A percentile compares a stretch with the other conserved stretches of the same genome.
Evolutionary conservation across 179 eudicot genomes (phyloP).

Genomic region (Actinidia polygama): DNA sequence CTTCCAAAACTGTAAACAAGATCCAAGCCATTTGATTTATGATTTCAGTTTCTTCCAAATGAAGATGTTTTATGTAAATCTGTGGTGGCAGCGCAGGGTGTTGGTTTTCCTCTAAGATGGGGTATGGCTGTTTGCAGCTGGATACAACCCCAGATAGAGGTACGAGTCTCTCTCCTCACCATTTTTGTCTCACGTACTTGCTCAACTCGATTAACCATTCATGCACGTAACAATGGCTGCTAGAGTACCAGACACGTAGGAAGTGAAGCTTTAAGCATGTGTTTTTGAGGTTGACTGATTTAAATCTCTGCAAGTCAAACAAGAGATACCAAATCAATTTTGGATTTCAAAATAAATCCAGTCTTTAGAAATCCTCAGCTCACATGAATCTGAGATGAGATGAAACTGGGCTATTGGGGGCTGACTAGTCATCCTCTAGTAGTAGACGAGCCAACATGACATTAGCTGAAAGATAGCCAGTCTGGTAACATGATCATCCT

Average conservation of each 20-base stretch:
- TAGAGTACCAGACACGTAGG: no score
- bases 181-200: no score
- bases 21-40: conserved; percentile 17
- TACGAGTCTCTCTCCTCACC: no score
- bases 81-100: neutral
- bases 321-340: neutral
- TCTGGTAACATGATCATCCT: neutral
- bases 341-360: neutral
- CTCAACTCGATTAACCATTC: no score
- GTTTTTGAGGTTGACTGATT: neutral
- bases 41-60: conserved; percentile 4
- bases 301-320: conserved; percentile 8
- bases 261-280: neutral
- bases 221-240: no score
- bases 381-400: neutral
- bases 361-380: neutral
- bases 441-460: neutral
- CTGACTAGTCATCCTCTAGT: neutral
- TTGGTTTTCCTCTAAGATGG: neutral
- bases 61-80: neutral
- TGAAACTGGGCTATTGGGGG: neutral
- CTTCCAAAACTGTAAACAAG: conserved; percentile 1
- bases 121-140: neutral
- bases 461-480: neutral
- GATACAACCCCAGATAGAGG: no score